A percentile compares a stretch with the other conserved stretches of the same genome.
Conservation (phyloP, 495 filamentous ascomycete species). For the Daldinia loculata region DNA sequence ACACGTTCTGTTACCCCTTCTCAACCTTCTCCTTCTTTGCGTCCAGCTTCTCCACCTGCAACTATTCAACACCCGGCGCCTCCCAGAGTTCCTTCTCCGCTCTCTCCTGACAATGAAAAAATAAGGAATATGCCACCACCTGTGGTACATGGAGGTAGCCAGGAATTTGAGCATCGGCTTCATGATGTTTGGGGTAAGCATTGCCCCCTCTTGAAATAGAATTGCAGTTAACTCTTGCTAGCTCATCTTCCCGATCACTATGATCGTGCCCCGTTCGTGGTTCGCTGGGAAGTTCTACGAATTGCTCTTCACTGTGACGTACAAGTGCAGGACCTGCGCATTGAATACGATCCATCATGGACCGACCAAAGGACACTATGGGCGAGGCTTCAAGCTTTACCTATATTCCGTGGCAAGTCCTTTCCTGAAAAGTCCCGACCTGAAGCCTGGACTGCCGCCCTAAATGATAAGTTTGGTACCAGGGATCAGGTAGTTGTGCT, state of each 20-base stretch:
- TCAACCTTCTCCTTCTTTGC: slow-evolving; percentile 1
- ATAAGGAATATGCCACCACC: neutral
- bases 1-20: slow-evolving; percentile 9
- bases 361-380: slow-evolving; percentile 47
- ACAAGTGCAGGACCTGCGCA: slow-evolving; percentile 39
- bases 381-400: slow-evolving; percentile 45
- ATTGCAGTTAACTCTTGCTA: slow-evolving; percentile 32
- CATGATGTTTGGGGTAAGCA: slow-evolving; percentile 45
- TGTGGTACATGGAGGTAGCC: neutral
- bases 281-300: slow-evolving; percentile 58
- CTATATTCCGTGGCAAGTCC: slow-evolving; percentile 49
- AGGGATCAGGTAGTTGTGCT: slow-evolving; percentile 49
- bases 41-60: slow-evolving; percentile 2
- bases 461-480: slow-evolving; percentile 46
- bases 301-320: slow-evolving; percentile 55
- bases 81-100: slow-evolving; percentile 3
- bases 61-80: neutral
- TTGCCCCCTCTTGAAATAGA: neutral
- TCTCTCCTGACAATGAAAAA: slow-evolving; percentile 9
- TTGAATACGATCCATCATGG: slow-evolving; percentile 52
- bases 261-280: slow-evolving; percentile 50
- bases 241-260: slow-evolving; percentile 51
- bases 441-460: slow-evolving; percentile 50
- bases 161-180: slow-evolving; percentile 33
- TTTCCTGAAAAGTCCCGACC: slow-evolving; percentile 52